Evolutionary conservation across 805 yeast genomes (phyloP).

Genomic region (Saccharomycopsis capsularis): DNA sequence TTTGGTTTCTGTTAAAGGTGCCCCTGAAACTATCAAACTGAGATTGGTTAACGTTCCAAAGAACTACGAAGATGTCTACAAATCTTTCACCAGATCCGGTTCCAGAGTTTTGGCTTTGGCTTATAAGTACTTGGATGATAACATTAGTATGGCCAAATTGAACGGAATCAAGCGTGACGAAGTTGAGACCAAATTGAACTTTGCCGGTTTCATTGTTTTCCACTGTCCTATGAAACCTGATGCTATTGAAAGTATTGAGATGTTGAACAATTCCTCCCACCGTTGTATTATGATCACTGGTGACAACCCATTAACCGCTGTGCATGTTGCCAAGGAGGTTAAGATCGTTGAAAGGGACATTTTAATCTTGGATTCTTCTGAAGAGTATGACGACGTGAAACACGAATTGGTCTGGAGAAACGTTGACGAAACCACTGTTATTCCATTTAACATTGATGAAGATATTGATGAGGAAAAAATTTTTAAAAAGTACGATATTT

Average conservation of each 20-base stretch:
- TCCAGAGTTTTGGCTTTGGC: conserved; percentile 96
- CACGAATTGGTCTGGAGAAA: conserved; percentile 76
- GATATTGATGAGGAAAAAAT: conserved; percentile 44
- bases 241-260: conserved; percentile 80
- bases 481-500: conserved; percentile 69
- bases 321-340: conserved; percentile 94
- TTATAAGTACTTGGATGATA: conserved; percentile 59
- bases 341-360: conserved; percentile 78
- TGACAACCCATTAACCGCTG: conserved; percentile 97
- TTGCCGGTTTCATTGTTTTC: conserved; percentile 93
- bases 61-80: conserved; percentile 76
- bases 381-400: conserved; percentile 41
- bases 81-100: conserved; percentile 89
- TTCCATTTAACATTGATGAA: conserved; percentile 58
- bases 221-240: conserved; percentile 94
- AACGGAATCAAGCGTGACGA: conserved; percentile 63
- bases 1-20: conserved; percentile 90
- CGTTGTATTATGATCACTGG: conserved; percentile 98
- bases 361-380: conserved; percentile 80
- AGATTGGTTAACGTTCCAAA: conserved; percentile 69
- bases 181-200: conserved; percentile 65
- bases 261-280: conserved; percentile 93
- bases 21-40: conserved; percentile 87
- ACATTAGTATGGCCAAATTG: conserved; percentile 41
- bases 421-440: conserved; percentile 65